Percentiles rank a stretch among this genome's conserved stretches.
These are phyloP conservation scores for Grigorovia humatica DNA, from an alignment of 805 yeast genomes.

Conservation along the genomic window DNA sequence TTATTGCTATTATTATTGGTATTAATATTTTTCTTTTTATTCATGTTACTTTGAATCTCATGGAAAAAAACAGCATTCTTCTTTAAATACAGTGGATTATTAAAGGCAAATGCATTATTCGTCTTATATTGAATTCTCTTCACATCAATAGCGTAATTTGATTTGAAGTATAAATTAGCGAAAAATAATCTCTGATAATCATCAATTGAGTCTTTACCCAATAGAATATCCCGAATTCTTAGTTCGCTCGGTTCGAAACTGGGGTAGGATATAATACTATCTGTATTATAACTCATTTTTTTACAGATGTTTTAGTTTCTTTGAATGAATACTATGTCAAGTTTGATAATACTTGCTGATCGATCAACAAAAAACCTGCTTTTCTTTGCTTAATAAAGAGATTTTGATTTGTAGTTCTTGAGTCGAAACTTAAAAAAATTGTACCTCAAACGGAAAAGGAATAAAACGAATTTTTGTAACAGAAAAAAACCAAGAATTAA, in stretches of 20 bases:
- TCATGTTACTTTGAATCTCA: background rate
- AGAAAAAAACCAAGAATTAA: no score
- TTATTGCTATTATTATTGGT: background rate
- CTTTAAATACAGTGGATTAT: conserved; percentile 5
- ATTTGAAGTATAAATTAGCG: conserved; percentile 8
- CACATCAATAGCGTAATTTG: conserved; percentile 4
- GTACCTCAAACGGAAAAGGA: no score
- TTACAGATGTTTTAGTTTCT: no score
- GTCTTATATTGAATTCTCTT: conserved; percentile 16
- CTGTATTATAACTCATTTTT: background rate
- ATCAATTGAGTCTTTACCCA: conserved; percentile 15
- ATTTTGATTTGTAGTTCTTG: no score
- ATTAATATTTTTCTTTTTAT: background rate
- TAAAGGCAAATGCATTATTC: conserved; percentile 13
- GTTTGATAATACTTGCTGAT: no score
- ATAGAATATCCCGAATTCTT: background rate
- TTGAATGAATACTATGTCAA: no score
- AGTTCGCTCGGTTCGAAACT: background rate
- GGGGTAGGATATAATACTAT: background rate
- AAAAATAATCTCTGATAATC: conserved; percentile 27
- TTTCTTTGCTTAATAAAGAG: no score
- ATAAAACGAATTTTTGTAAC: no score
- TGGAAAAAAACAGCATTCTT: background rate
- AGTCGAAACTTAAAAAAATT: no score
- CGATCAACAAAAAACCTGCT: no score